Evolutionary conservation across 257 asterid genomes (phyloP), one percentile per base, ranked within the genome.

Genomic region (Marsdenia floribunda): DNA sequence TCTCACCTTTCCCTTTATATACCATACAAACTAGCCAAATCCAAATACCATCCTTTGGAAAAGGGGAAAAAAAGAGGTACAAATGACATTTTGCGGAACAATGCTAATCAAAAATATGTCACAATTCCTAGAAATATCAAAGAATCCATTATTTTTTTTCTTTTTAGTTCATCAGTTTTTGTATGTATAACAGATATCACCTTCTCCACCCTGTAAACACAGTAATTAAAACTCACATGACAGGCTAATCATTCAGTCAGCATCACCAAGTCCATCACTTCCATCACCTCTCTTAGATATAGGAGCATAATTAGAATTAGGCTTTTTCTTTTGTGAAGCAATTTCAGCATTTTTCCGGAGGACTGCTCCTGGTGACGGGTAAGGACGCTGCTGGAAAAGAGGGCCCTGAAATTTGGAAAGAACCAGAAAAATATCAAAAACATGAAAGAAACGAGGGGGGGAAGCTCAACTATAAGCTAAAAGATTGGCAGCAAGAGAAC

Each of bases 271-370:
- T 64, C 98, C 98, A 81, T 92, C 98, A 70, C 96, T 94, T 65
- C 98, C 98, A 80, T 94, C 98, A 19, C 98, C 98, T 89, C 96
- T 92, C 96, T 94, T 94, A 75, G 97, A 92, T 77, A 94, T 94
- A 18, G 92, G 82, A 63, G 92, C 90, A 58, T 74, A 85, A 73
- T 75, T 76, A 3, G 97, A 85, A 53, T 79, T 83, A 42, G 81
- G 78, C 76, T 79, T 89, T 78, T 94, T 94, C 96, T 87, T 94
- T 77, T 88, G 90, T 22, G 93, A 88, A 19, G 97, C 93, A 71
- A 92, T 60, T 88, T 94, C 99, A 14, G 98, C 99, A 88, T 94
- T 94, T 83, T 87, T 94, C 29, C 98, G 91, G 24, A 92, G 76
- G 81, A 94, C 98, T 42, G 98, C 97, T 73, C 98, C 97, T 0